Percentiles rank a stretch among this genome's conserved stretches.
These are phyloP conservation scores for Juncus inflexus DNA, from an alignment of 176 grass and related monocot species.

Conservation along the genomic window DNA sequence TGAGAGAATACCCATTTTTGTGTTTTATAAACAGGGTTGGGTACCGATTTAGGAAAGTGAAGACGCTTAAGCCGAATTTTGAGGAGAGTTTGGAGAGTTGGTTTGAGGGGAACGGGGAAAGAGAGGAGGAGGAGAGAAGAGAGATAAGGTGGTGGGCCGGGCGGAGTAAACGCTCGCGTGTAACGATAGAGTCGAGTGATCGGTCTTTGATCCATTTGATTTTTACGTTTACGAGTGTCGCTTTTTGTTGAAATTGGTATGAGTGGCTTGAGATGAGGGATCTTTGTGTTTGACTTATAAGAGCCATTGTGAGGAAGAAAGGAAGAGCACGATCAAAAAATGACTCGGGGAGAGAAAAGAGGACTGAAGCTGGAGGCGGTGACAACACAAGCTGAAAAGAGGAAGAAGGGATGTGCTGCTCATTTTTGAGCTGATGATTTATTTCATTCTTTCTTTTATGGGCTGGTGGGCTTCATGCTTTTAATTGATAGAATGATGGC, in stretches of 20 bases:
- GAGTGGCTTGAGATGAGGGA: no score
- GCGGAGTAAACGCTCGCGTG: slow-evolving; percentile 54
- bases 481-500: no score
- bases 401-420: no score
- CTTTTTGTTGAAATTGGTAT: slow-evolving; percentile 39
- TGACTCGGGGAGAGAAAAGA: no score
- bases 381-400: no score
- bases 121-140: slow-evolving; percentile 40
- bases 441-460: no score
- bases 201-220: slow-evolving; percentile 63
- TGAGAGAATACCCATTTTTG: slow-evolving; percentile 33
- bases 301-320: no score
- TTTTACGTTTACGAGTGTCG: slow-evolving; percentile 59
- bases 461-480: no score
- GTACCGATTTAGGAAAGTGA: slow-evolving; percentile 45
- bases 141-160: slow-evolving; percentile 68
- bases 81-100: slow-evolving; percentile 33
- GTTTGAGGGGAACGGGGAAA: slow-evolving; percentile 20
- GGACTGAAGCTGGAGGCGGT: no score
- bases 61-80: slow-evolving; percentile 22
- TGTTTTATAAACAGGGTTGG: slow-evolving; percentile 38
- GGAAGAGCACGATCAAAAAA: no score
- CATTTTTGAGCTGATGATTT: no score
- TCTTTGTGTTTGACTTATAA: no score
- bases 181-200: slow-evolving; percentile 41